Evolutionary conservation across 805 yeast species (phyloP).

Genomic region (Metschnikowia matae): DNA sequence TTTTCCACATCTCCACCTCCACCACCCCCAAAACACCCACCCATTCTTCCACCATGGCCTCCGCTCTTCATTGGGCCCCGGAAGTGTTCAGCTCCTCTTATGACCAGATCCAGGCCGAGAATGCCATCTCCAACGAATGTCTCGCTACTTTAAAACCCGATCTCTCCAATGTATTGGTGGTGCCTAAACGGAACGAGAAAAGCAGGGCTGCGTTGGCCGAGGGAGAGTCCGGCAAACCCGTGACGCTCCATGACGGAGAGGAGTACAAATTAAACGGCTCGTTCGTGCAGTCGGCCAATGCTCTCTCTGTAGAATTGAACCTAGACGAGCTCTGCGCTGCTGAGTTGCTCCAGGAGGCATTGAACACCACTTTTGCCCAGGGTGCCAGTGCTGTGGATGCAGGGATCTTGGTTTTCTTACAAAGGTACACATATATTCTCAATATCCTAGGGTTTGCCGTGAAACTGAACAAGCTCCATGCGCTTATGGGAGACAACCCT

Average conservation of each 20-base stretch:
- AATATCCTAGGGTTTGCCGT: conserved; percentile 48
- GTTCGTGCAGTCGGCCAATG: conserved; percentile 59
- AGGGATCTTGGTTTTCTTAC: conserved; percentile 65
- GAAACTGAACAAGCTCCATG: conserved; percentile 19
- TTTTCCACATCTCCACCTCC: neutral
- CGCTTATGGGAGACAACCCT: conserved; percentile 18
- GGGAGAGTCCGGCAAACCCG: conserved; percentile 13
- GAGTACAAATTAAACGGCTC: conserved; percentile 60
- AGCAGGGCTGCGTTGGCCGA: conserved; percentile 13
- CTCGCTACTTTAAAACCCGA: conserved; percentile 24
- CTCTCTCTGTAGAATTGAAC: conserved; percentile 46
- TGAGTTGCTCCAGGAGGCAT: conserved; percentile 55
- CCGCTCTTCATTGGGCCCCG: conserved; percentile 13
- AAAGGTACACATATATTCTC: conserved; percentile 68
- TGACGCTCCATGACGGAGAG: conserved; percentile 52
- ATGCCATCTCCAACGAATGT: conserved; percentile 5
- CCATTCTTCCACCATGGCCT: neutral
- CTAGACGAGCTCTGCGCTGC: conserved; percentile 77
- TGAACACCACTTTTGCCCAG: conserved; percentile 33
- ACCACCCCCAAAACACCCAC: neutral
- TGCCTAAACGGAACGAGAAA: conserved; percentile 33
- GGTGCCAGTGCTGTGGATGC: conserved; percentile 52
- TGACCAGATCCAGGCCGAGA: conserved; percentile 12
- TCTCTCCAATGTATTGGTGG: conserved; percentile 25
- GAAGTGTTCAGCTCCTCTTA: conserved; percentile 15